phyloP scores from a whole-genome alignment of 2,329 filamentous ascomycete genomes.

The Penicillium sp. region DNA sequence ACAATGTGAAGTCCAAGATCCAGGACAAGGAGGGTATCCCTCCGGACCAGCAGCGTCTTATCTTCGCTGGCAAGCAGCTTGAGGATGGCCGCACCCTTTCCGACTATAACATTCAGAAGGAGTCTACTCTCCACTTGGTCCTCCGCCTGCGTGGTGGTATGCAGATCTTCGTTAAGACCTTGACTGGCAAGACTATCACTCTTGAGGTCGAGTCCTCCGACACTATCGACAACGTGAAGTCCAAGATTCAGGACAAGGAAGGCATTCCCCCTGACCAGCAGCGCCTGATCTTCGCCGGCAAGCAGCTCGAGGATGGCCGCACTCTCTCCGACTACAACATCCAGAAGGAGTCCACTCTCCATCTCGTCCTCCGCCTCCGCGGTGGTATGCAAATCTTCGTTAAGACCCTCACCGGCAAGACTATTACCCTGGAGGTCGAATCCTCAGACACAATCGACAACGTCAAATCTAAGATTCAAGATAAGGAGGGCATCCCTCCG shows the following conservation, averaged over 20 bases:
- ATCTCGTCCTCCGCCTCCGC: slow-evolving; percentile 81
- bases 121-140: slow-evolving; percentile 70
- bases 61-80: slow-evolving; percentile 59
- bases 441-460: slow-evolving; percentile 91
- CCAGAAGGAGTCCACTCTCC: slow-evolving; percentile 85
- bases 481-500: slow-evolving; percentile 81
- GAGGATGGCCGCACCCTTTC: slow-evolving; percentile 57
- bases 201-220: slow-evolving; percentile 70
- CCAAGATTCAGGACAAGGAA: slow-evolving; percentile 97
- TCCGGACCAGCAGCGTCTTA: slow-evolving; percentile 58
- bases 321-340: slow-evolving; percentile 93
- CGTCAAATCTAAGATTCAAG: slow-evolving; percentile 85
- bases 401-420: slow-evolving; percentile 72
- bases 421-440: slow-evolving; percentile 88
- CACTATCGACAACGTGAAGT: slow-evolving; percentile 95
- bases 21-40: slow-evolving; percentile 61
- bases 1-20: slow-evolving; percentile 60
- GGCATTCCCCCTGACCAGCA: slow-evolving; percentile 95
- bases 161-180: slow-evolving; percentile 64
- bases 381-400: slow-evolving; percentile 68
- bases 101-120: slow-evolving; percentile 58
- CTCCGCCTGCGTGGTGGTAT: slow-evolving; percentile 67
- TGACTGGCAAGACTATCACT: slow-evolving; percentile 64
- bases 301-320: slow-evolving; percentile 93
- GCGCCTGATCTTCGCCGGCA: slow-evolving; percentile 92